Evolutionary conservation across 2,329 filamentous ascomycete genomes (phyloP).

Genomic region (Exophiala spinifera): DNA sequence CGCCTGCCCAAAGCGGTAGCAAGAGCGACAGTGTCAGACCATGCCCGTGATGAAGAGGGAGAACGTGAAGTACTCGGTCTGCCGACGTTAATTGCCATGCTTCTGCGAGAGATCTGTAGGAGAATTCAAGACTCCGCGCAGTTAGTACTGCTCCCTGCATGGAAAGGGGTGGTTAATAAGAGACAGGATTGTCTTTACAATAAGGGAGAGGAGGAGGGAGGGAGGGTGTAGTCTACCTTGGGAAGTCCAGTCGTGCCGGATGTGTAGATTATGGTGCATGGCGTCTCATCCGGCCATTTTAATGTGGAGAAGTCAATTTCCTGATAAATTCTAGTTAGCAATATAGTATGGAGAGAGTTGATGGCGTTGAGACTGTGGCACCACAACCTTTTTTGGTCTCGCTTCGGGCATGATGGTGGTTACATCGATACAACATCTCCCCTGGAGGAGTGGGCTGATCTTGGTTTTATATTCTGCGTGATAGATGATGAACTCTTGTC

Average conservation of each 20-base stretch:
- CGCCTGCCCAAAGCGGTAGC: conserved; percentile 46
- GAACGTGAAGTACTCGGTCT: conserved; percentile 48
- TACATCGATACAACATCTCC: not conserved
- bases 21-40: conserved; percentile 49
- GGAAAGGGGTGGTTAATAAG: not conserved
- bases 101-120: not conserved
- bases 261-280: conserved; percentile 51
- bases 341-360: not conserved
- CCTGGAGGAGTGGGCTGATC: not conserved
- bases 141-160: not conserved
- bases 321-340: not conserved
- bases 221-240: conserved; percentile 52
- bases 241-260: conserved; percentile 57
- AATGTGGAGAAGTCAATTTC: not conserved
- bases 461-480: not conserved
- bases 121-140: not conserved
- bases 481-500: conserved; percentile 2
- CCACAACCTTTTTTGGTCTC: not conserved
- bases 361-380: not conserved
- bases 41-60: conserved; percentile 51
- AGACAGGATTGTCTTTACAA: too few relatives aligned
- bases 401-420: not conserved
- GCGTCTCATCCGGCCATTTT: conserved; percentile 20
- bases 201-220: too few relatives aligned
- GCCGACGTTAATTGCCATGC: conserved; percentile 40